Conservation (phyloP, 1,284 basidiomycete genomes). For the Pseudozyma flocculosa region DNA sequence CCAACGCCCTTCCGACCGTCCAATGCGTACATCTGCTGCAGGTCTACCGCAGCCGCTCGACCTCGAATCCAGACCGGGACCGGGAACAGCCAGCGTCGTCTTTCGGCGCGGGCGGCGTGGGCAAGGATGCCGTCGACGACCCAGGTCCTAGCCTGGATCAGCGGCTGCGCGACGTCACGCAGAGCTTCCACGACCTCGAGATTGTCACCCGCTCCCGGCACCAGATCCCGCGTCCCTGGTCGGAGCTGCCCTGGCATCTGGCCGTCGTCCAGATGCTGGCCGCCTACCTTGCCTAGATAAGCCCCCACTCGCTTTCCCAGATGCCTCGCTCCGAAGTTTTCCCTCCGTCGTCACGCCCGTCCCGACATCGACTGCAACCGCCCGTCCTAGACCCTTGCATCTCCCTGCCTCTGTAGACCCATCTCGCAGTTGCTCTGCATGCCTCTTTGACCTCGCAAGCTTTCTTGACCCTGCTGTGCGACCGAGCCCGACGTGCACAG, state of each 20-base stretch:
- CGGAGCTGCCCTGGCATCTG: conserved; percentile 14
- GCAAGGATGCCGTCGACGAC: too few species aligned
- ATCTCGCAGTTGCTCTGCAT: too few species aligned
- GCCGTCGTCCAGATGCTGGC: conserved; percentile 13
- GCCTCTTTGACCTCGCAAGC: too few species aligned
- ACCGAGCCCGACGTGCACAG: too few species aligned
- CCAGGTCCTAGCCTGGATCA: not conserved
- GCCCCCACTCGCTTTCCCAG: too few species aligned
- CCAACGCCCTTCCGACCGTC: too few species aligned
- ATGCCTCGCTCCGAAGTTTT: too few species aligned
- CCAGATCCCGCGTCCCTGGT: conserved; percentile 8
- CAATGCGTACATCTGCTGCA: not conserved
- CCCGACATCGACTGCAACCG: too few species aligned
- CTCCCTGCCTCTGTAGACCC: too few species aligned
- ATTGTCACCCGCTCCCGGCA: conserved; percentile 21
- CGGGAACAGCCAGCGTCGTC: conserved; percentile 2
- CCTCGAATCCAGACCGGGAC: not conserved
- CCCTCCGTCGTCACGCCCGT: too few species aligned
- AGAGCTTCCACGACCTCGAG: conserved; percentile 18
- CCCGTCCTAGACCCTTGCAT: too few species aligned
- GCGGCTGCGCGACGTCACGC: conserved; percentile 4
- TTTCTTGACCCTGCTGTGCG: too few species aligned
- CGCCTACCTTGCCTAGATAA: conserved; percentile 2
- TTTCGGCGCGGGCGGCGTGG: conserved; percentile 2
- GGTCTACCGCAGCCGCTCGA: conserved; percentile 1